Percentiles rank a stretch among this genome's conserved stretches.
These are phyloP conservation scores for Fraxinus floribunda DNA, from an alignment of 305 asterid genomes.

Conservation along the genomic window DNA sequence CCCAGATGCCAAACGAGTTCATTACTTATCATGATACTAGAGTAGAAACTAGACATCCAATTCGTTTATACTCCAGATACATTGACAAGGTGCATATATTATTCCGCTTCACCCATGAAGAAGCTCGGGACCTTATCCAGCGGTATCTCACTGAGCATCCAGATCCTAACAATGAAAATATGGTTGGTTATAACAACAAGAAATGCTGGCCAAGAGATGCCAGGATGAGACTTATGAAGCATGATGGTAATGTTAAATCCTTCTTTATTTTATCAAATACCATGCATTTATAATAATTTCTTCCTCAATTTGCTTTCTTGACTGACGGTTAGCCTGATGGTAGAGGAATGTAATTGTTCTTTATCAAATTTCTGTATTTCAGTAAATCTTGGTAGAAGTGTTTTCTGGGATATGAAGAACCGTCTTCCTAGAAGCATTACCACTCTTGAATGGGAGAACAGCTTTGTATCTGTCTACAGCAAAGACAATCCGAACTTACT, in stretches of 20 bases:
- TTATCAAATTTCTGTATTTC: constrained; percentile 25
- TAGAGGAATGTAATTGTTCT: constrained; percentile 22
- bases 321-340: not conserved
- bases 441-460: constrained; percentile 97
- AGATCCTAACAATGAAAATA: constrained; percentile 98
- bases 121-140: constrained; percentile 98
- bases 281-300: not conserved
- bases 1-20: constrained; percentile 98
- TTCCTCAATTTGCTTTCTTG: not conserved
- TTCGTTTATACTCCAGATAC: constrained; percentile 89
- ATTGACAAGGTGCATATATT: constrained; percentile 96
- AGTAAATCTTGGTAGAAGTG: constrained; percentile 99
- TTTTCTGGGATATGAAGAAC: constrained; percentile 99
- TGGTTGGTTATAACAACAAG: constrained; percentile 99
- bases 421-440: constrained; percentile 97
- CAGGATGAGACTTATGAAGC: constrained; percentile 99
- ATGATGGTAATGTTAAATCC: constrained; percentile 61
- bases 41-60: constrained; percentile 90
- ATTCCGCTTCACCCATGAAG: constrained; percentile 96
- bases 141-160: constrained; percentile 99
- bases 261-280: constrained; percentile 1
- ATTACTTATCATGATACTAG: constrained; percentile 85
- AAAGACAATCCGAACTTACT: constrained; percentile 97
- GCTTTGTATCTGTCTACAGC: constrained; percentile 98
- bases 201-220: constrained; percentile 99